Conservation (phyloP, 2,329 filamentous ascomycete species). For the Aspergillus aculeatus region DNA sequence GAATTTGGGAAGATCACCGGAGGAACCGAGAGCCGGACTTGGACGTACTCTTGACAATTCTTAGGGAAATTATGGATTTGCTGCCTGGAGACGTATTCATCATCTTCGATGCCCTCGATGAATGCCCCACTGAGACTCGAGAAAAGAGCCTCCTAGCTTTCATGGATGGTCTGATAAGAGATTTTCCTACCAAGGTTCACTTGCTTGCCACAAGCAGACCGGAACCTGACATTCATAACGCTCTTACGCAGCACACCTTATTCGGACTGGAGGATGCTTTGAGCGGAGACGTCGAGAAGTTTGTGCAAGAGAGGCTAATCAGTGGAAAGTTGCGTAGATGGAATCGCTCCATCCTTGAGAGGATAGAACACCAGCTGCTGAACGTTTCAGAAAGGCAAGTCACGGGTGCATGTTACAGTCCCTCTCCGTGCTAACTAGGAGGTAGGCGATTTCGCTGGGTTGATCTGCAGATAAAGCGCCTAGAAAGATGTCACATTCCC, state of each 20-base stretch:
- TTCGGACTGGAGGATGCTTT: background rate
- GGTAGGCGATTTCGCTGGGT: conserved; percentile 3
- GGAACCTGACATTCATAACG: background rate
- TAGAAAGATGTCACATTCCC: background rate
- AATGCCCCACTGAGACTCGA: background rate
- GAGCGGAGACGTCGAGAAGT: background rate
- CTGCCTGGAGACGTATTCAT: background rate
- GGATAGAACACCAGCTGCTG: background rate
- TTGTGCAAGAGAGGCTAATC: background rate
- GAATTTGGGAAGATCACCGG: background rate
- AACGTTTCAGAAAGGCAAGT: background rate
- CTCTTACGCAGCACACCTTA: background rate
- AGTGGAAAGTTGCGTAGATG: background rate
- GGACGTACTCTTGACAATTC: background rate
- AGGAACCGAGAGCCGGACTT: background rate
- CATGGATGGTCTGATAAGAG: background rate
- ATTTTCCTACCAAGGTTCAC: background rate
- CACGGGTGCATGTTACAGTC: background rate
- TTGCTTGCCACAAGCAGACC: background rate
- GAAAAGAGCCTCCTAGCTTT: background rate
- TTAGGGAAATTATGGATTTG: background rate
- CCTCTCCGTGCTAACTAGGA: background rate
- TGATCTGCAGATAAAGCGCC: background rate
- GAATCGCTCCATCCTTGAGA: background rate
- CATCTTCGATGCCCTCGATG: conserved; percentile 2